These are phyloP conservation scores for Tulasnella sp. DNA, from an alignment of 768 basidiomycete species.

Conservation along the genomic window DNA sequence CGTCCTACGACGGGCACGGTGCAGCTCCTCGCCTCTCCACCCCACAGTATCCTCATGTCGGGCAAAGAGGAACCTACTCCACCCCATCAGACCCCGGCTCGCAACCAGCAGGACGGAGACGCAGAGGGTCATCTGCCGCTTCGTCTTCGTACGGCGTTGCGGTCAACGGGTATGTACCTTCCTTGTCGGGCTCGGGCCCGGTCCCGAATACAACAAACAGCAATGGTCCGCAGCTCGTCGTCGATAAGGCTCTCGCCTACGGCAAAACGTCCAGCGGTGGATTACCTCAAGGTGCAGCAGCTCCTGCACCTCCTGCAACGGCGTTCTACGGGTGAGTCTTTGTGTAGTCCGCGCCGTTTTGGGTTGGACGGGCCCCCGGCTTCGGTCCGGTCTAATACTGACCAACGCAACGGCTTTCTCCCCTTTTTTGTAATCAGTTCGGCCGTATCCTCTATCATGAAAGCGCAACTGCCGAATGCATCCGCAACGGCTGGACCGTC, in stretches of 20 bases:
- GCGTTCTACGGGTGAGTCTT: slow-evolving; percentile 25
- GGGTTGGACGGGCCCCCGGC: neutral
- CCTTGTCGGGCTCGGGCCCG: neutral
- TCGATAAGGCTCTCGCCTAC: slow-evolving; percentile 23
- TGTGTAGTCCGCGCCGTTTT: neutral
- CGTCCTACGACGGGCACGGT: neutral
- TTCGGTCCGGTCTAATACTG: neutral
- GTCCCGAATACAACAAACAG: neutral
- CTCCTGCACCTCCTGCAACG: slow-evolving; percentile 11
- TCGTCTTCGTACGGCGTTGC: neutral
- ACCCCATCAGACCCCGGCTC: neutral
- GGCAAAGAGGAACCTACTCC: neutral
- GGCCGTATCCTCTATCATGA: slow-evolving; percentile 18
- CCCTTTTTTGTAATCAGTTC: slow-evolving; percentile 11
- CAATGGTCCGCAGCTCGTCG: slow-evolving; percentile 1
- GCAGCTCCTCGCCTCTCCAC: neutral
- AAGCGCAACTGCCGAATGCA: neutral
- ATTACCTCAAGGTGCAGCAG: slow-evolving; percentile 11
- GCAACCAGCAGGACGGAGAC: neutral
- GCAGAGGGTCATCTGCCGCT: neutral
- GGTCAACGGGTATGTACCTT: neutral
- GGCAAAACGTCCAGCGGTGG: neutral
- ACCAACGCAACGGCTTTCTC: neutral
- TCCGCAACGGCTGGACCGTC: neutral
- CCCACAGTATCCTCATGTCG: slow-evolving; percentile 4